Percentiles rank a stretch among this genome's conserved stretches.
Conservation (phyloP, 352 stramenopile genomes). For the Phytophthora tubulina region DNA sequence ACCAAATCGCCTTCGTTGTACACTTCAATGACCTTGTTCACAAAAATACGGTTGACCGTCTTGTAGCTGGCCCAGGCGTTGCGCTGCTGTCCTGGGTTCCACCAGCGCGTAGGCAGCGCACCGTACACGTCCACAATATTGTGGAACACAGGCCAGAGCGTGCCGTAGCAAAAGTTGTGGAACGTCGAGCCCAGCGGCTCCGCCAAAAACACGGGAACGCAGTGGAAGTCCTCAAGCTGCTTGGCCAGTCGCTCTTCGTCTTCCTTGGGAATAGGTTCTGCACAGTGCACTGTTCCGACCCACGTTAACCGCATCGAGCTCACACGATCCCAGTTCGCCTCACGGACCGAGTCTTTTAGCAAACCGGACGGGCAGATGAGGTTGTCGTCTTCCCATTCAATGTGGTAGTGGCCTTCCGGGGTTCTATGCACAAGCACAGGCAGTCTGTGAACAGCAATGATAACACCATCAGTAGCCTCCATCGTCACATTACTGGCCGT, state of each 20-base stretch:
- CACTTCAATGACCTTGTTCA: conserved; percentile 93
- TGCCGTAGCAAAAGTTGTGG: conserved; percentile 97
- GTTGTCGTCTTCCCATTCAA: conserved; percentile 92
- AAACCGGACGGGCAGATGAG: conserved; percentile 85
- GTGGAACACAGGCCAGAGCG: conserved; percentile 98
- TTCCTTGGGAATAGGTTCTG: conserved; percentile 78
- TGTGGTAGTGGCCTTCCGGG: conserved; percentile 75
- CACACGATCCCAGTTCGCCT: conserved; percentile 73
- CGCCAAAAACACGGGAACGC: conserved; percentile 97
- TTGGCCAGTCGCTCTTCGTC: conserved; percentile 81
- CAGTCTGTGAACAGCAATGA: conserved; percentile 97
- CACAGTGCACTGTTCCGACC: conserved; percentile 86
- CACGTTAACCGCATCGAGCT: conserved; percentile 88
- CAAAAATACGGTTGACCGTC: conserved; percentile 97
- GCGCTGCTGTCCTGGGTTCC: conserved; percentile 85
- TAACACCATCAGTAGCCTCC: conserved; percentile 94
- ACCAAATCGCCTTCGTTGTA: conserved; percentile 94
- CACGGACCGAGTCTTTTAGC: conserved; percentile 72
- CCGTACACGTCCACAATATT: conserved; percentile 99
- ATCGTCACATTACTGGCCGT: conserved; percentile 81
- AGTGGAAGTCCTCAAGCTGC: conserved; percentile 93
- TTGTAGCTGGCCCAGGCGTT: conserved; percentile 96
- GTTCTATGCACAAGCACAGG: conserved; percentile 92
- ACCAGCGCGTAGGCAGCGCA: conserved; percentile 81
- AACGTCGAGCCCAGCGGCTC: conserved; percentile 85